Conservation (phyloP, 192 early-diverging fungal species). For the Coemansia sp. region DNA sequence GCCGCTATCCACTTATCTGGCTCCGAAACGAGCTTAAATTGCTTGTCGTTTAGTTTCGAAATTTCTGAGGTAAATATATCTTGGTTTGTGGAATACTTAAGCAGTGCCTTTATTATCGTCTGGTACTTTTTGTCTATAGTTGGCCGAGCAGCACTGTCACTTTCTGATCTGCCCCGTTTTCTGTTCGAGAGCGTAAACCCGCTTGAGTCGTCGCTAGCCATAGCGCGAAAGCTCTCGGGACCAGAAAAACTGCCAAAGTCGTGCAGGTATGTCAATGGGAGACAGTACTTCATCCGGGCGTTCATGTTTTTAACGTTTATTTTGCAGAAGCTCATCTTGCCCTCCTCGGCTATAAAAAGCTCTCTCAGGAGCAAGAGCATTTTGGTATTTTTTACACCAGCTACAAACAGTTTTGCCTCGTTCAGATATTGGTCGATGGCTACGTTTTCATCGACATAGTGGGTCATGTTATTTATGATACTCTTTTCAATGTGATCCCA, state of each 20-base stretch:
- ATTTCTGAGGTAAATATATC: neutral
- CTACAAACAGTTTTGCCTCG: neutral
- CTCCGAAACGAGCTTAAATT: neutral
- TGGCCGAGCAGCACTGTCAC: neutral
- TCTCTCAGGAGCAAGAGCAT: slow-evolving; percentile 4
- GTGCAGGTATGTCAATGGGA: slow-evolving; percentile 3
- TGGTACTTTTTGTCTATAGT: slow-evolving; percentile 4
- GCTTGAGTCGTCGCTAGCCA: neutral
- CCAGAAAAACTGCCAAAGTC: neutral
- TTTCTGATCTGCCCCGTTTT: neutral
- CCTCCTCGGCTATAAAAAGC: neutral
- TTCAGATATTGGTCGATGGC: neutral
- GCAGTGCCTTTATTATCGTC: slow-evolving; percentile 1
- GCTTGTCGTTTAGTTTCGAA: neutral
- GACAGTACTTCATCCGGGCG: slow-evolving; percentile 3
- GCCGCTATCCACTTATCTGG: slow-evolving; percentile 1
- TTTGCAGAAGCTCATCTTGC: neutral
- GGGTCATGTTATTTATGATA: neutral
- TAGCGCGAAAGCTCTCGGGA: neutral
- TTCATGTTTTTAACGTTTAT: slow-evolving; percentile 6
- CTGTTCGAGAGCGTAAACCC: neutral
- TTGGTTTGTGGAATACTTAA: neutral
- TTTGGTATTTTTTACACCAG: neutral
- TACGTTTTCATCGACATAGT: neutral
- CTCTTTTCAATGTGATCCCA: neutral